Evolutionary conservation across 2,329 filamentous ascomycete genomes (phyloP), one percentile per base, ranked within the genome.

Genomic region (Knoxdaviesia proteae): DNA sequence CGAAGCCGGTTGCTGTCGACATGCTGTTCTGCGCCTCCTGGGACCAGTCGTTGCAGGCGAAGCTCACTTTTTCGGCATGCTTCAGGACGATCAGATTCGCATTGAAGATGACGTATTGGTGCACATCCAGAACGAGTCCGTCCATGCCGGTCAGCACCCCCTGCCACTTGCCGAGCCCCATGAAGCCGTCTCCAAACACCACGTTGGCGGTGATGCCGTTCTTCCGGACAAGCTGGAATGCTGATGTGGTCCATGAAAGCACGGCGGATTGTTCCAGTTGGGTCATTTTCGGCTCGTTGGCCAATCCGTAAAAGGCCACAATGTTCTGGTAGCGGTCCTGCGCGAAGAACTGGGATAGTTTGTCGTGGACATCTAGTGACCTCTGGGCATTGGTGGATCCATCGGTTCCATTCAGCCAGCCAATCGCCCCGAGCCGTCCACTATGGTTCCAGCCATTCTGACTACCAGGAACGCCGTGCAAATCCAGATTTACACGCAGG

Each of bases 391-490:
- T 94, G 9, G 76, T 58, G 1, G 69, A 65, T 7, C 90, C 88
- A 53, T 94, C 68, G 0, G 83, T 80, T n/a, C 90, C 90, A 52
- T 90, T 90, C 36, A 96, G 63, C 90, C 90, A 98, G 31, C 74
- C 69, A 48, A 96, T 88, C 1, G 61, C 47, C 1, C 90, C 88
- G 56, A 81, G 78, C 7, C 77, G 74, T 0, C 90, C 90, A 50
- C 83, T 92, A 58, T 98, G 90, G 52, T 94, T 94, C 88, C 88
- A 96, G 2, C 90, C 90, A 53, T 98, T 98, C 55, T 96, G 90
- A 47, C 81, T 88, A 0, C 90, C 90, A 0, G 88, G 88, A 0
- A 90, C 66, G n/a, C 71, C 86, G 60, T 98, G 90, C 5, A 94
- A 63, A 57, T 98, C 90, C 4, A 98, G 73, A 48, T 96, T 96